Base-by-base conservation (phyloP, 345 rosid species). In the Atalantia buxifolia region DNA sequence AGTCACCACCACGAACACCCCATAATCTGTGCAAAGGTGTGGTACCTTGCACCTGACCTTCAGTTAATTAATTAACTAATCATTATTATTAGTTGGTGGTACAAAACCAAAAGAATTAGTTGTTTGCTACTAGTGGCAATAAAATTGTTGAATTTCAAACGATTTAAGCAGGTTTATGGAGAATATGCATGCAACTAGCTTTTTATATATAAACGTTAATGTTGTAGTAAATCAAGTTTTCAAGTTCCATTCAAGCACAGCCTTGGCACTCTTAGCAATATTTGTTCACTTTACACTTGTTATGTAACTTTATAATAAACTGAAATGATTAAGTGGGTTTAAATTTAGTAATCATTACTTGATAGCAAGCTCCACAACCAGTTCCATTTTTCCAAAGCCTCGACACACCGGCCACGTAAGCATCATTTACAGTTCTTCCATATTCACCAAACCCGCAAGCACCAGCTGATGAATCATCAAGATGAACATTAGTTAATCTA, bases 321-420 rank as follows among this genome's bases (percentile, higher is more conserved):
- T 57, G 30, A 56, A 66, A 56, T 53, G 33, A 48, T 76, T 21
- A 6, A 66, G 53, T 22, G 33, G 35, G 14, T 48, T 56, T 24
- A 66, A 40, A 21, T 42, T 40, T 35, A 92, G 1, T 14, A 4
- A 50, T 50, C 56, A 50, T 50, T 50, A 50, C 99, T 92, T 92
- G 99, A 80, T 93, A 95, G 89, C 99, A 95, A 85, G 84, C 92
- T 78, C 97, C 99, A 53, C 98, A 95, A 68, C 98, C 98, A 61
- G 88, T 78, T 72, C 98, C 98, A 74, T 92, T 89, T 78, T 70
- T 83, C 85, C 78, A 93, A 28, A 95, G 90, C 71, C 76, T 85
- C 22, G 98, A 91, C 65, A 88, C 99, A 9, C 97, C 99, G 18
- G 91, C 90, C 50, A 93, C 98, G 66, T 91, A 88, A 53, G 93